Base-by-base conservation (phyloP, 2,329 filamentous ascomycete genomes). In the Pezicula radicicola region DNA sequence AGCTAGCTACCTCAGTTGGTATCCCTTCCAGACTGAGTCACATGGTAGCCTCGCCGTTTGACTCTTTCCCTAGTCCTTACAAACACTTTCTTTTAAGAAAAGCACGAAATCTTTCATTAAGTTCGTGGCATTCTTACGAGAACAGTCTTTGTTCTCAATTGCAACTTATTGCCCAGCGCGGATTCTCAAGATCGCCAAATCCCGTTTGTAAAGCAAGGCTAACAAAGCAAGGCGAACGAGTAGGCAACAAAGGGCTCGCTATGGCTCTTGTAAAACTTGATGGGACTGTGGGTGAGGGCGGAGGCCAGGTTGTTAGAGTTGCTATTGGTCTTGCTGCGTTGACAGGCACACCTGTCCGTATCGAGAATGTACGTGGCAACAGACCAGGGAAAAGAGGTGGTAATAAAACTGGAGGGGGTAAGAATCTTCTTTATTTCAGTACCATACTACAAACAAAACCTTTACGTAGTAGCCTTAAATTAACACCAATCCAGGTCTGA, bases 221-320 rank as follows among this genome's bases (percentile, higher is more conserved):
- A 19, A 19, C 19, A 19, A 19, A 19, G 19, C 19, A 3, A 52
- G 46, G 39, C 44, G 18, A 43, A 37, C 39, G 18, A 47, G 36
- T 36, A 53, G 37, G 51, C 35, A 46, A 37, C 43, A 54, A 36
- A 28, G 27, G 30, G 13, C 16, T 30, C 19, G 9, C 37, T 18
- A 16, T 28, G 13, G 43, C n/a, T 35, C 8, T 63, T 7, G 72
- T 83, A 21, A 68, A 74, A 48, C 64, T 85, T 2, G 80, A 84
- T 57, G 83, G 82, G 15, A 68, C 73, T 12, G 79, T 75, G 0
- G 81, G 82, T 1, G 82, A 85, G 61, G 83, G 83, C 4, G 83
- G 82, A 4, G 83, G 83, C 2, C 83, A 87, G 57, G 66, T 86
- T 0, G 75, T 85, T 1, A 70, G 83, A 41, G 69, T 84, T 1